Base-by-base conservation (phyloP, 2,329 filamentous ascomycete genomes). In the Colletotrichum tofieldiae region DNA sequence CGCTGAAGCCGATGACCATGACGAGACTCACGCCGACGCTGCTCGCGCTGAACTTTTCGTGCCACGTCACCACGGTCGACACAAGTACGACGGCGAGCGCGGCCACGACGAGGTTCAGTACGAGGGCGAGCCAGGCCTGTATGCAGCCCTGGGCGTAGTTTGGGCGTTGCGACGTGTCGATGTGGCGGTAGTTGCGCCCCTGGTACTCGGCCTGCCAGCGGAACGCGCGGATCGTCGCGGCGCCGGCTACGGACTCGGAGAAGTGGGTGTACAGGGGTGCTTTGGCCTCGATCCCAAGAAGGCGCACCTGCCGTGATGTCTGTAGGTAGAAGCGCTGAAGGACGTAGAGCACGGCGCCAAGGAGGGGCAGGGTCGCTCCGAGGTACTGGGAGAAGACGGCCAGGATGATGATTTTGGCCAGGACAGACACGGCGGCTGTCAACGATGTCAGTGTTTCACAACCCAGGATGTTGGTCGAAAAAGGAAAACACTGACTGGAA, bases 221-320 rank as follows among this genome's bases (percentile, higher is more conserved):
- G 29, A 75, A 77, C 29, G 75, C 75, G n/a, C 75, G 69, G 20
- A 77, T 76, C 0, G 74, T 77, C 3, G 76, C 67, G 1, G 65
- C 60, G 1, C 76, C 76, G 0, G 63, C 54, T 14, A 77, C 68
- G 1, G 77, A 76, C 43, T 78, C 77, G 26, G 72, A 74, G 55
- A 81, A 81, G 59, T 78, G 77, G 2, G 78, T 77, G 54, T 81
- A 82, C 0, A 82, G 73, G 5, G 81, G 80, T 11, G 77, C 76
- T 66, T 81, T 82, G 14, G 79, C 76, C 43, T 81, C 80, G 5
- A 82, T 75, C 9, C 80, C 80, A 12, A 82, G 73, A 4, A 79
- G 73, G 16, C 81, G 78, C 1, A 82, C 58, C 73, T 82, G 81
- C 0, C 81, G 74, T 0, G 80, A 82, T 5, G 81, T 83, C 32